Conservation (phyloP, 257 asterid species). For the Solanum piurae region DNA sequence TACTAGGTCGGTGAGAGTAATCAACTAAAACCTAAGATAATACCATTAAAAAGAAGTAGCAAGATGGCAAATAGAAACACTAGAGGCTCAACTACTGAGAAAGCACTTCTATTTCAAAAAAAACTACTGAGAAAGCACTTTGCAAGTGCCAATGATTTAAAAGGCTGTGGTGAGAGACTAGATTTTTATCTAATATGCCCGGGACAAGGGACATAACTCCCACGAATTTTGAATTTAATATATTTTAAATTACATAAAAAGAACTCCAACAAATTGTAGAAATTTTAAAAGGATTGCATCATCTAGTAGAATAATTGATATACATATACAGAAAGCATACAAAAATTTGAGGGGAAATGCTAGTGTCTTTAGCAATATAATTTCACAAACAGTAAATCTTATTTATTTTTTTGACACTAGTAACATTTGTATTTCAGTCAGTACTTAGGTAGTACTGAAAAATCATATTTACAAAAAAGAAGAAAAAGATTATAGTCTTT, state of each 20-base stretch:
- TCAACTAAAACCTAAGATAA: neutral
- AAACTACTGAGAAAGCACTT: neutral
- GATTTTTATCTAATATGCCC: neutral
- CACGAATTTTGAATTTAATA: neutral
- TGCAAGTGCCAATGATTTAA: neutral
- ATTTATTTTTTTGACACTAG: neutral
- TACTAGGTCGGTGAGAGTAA: neutral
- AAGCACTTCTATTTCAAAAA: neutral
- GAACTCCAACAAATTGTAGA: neutral
- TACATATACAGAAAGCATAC: neutral
- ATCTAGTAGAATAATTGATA: neutral
- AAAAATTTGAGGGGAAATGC: neutral
- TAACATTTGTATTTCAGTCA: too few relatives aligned
- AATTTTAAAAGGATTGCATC: neutral
- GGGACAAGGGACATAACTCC: neutral
- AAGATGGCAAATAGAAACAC: neutral
- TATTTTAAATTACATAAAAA: neutral
- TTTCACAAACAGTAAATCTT: neutral
- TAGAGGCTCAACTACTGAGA: neutral
- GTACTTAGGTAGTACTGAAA: too few relatives aligned
- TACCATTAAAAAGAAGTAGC: neutral
- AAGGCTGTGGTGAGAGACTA: neutral
- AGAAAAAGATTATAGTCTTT: too few relatives aligned
- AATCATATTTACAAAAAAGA: too few relatives aligned
- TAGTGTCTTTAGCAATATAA: neutral